Conservation (phyloP, 305 asterid genomes). For the Withania somnifera region DNA sequence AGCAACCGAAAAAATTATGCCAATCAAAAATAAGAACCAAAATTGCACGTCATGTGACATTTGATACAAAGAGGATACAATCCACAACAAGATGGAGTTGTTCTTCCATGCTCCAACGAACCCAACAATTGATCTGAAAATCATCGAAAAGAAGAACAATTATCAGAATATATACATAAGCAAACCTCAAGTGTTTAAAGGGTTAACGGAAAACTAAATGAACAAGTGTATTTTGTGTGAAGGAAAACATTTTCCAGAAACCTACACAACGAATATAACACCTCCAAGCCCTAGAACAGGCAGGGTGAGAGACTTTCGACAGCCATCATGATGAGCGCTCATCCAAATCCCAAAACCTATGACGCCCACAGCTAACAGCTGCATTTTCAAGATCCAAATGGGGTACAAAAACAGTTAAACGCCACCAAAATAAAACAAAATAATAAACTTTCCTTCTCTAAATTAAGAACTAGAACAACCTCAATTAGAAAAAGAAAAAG, state of each 20-base stretch:
- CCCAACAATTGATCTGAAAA: too few relatives aligned
- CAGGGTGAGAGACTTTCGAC: constrained; percentile 68
- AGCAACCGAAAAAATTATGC: too few relatives aligned
- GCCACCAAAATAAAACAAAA: background rate
- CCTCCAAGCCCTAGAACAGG: constrained; percentile 85
- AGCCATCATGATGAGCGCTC: constrained; percentile 70
- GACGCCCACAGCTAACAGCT: constrained; percentile 67
- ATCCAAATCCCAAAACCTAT: constrained; percentile 87
- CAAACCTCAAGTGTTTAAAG: background rate
- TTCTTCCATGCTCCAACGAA: too few relatives aligned
- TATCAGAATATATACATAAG: background rate
- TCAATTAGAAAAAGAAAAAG: background rate
- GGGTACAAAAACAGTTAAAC: background rate
- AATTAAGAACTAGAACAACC: background rate
- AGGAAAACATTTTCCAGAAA: background rate
- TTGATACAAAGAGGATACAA: too few relatives aligned
- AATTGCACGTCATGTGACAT: too few relatives aligned
- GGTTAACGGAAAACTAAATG: background rate
- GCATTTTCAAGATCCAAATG: constrained; percentile 1
- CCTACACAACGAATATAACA: constrained; percentile 62
- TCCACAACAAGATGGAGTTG: too few relatives aligned
- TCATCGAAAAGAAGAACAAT: background rate
- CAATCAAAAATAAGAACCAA: too few relatives aligned
- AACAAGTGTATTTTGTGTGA: background rate
- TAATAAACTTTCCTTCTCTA: background rate